Percentiles rank a stretch among this genome's conserved stretches.
phyloP scores from a whole-genome alignment of 2,329 filamentous ascomycete species.

The Ophiostoma sp. region DNA sequence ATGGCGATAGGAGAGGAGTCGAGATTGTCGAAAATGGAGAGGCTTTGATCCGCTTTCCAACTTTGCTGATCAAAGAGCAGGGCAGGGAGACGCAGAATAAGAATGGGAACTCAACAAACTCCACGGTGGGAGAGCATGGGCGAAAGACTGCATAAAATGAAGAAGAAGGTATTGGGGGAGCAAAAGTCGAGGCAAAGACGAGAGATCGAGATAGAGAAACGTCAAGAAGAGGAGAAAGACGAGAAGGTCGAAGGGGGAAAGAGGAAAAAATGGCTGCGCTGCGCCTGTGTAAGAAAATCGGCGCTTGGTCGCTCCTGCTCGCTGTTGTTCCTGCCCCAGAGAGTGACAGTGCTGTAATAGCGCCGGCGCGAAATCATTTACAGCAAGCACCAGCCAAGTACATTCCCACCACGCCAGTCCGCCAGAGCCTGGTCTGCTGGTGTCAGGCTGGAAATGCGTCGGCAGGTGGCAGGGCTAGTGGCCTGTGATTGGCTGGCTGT shows the following conservation, averaged over 20 bases:
- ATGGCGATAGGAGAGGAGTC: constrained; percentile 3
- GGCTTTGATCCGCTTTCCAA: neutral
- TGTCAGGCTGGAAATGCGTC: constrained; percentile 13
- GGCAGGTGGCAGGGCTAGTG: constrained; percentile 1
- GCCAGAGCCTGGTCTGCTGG: neutral
- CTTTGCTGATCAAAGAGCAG: neutral
- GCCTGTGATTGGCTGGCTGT: constrained; percentile 16
- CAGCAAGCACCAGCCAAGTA: neutral
- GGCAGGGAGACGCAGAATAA: neutral
- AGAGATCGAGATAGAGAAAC: neutral
- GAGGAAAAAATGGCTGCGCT: constrained; percentile 18
- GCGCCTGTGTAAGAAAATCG: constrained; percentile 20
- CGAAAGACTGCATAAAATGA: constrained; percentile 8
- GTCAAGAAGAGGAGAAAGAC: neutral
- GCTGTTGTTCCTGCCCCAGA: constrained; percentile 11
- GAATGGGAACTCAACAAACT: neutral
- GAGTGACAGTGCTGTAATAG: neutral
- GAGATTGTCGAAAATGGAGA: neutral
- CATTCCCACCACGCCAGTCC: neutral
- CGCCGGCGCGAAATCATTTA: neutral
- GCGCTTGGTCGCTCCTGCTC: constrained; percentile 13
- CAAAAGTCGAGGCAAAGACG: neutral
- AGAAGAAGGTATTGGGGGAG: neutral
- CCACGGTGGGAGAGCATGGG: constrained; percentile 11
- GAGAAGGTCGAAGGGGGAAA: constrained; percentile 13